Percentiles rank a stretch among this genome's conserved stretches.
These are phyloP conservation scores for Ganoderma leucocontextum DNA, from an alignment of 1,284 basidiomycete species.

Conservation along the genomic window DNA sequence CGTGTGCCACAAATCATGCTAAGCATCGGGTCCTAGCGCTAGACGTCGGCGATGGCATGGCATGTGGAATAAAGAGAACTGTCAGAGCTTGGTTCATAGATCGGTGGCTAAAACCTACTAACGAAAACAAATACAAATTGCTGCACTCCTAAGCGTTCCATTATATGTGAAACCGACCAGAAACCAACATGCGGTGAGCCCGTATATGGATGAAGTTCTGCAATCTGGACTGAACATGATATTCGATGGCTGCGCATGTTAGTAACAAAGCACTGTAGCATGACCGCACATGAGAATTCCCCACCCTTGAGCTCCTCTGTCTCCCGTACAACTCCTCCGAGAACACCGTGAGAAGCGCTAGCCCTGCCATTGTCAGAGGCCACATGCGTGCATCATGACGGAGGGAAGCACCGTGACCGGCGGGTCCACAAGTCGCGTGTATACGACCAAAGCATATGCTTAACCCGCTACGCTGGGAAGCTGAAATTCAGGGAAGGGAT, in stretches of 20 bases:
- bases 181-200: not conserved
- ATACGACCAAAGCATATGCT: not conserved
- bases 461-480: constrained; percentile 3
- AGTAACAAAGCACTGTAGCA: not conserved
- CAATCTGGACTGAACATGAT: not conserved
- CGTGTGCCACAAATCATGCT: constrained; percentile 5
- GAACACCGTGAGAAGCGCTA: constrained; percentile 22
- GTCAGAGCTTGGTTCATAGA: not conserved
- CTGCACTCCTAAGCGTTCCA: not conserved
- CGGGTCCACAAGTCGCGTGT: constrained; percentile 6
- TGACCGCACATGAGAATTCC: constrained; percentile 1
- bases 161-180: not conserved
- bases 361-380: constrained; percentile 16
- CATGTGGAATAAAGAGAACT: not conserved
- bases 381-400: constrained; percentile 15
- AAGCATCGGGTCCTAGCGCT: not conserved
- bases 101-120: not conserved
- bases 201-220: not conserved
- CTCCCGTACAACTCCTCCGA: constrained; percentile 8
- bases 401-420: not conserved
- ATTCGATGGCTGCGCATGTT: not conserved
- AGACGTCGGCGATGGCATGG: not conserved
- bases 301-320: not conserved
- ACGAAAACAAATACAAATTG: not conserved
- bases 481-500: not conserved